Conservation (phyloP, 352 stramenopile species). For the Aphanomyces cochlioides region DNA sequence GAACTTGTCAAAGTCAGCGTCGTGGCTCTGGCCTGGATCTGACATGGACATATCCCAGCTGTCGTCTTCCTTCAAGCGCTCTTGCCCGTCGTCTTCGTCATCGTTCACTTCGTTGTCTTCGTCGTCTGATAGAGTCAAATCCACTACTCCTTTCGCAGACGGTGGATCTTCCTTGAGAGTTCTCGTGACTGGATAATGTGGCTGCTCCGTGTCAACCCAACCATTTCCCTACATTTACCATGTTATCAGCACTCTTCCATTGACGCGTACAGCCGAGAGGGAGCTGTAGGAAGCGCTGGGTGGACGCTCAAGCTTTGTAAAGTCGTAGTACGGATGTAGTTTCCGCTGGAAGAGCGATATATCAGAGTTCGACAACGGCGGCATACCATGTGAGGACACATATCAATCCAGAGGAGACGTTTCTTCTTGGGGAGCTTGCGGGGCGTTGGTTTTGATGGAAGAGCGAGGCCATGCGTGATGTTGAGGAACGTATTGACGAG, state of each 20-base stretch:
- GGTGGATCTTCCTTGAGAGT: neutral
- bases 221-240: constrained; percentile 46
- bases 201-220: constrained; percentile 53
- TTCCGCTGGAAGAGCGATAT: constrained; percentile 33
- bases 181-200: neutral
- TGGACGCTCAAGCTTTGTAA: constrained; percentile 54
- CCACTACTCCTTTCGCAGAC: constrained; percentile 15
- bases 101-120: constrained; percentile 15
- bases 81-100: neutral
- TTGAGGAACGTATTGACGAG: constrained; percentile 81
- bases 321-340: constrained; percentile 22
- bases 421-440: constrained; percentile 34
- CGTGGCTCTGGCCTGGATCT: constrained; percentile 24
- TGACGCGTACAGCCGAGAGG: constrained; percentile 54
- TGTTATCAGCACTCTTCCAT: too few species aligned
- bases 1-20: constrained; percentile 18
- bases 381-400: constrained; percentile 54
- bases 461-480: constrained; percentile 26
- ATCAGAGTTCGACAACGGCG: constrained; percentile 8
- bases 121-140: constrained; percentile 32
- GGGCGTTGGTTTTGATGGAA: constrained; percentile 24
- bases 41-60: constrained; percentile 27
- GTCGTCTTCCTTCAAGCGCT: constrained; percentile 16
- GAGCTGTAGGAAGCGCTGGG: constrained; percentile 73
- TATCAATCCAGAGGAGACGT: constrained; percentile 68